Conservation (phyloP, 345 rosid species). For the Euclidium syriacum region DNA sequence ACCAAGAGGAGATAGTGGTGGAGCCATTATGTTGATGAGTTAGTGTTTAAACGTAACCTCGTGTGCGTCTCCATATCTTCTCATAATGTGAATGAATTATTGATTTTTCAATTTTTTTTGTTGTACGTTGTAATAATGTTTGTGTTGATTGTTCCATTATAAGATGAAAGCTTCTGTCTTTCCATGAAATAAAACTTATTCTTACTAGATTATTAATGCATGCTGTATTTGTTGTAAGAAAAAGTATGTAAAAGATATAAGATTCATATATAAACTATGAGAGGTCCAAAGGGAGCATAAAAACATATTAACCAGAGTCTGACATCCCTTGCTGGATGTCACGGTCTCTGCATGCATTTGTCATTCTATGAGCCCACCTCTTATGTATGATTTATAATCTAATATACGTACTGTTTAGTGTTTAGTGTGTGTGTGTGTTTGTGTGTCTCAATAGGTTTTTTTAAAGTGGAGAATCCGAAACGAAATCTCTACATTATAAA, state of each 20-base stretch:
- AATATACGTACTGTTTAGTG: too few species aligned
- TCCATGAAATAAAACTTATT: too few species aligned
- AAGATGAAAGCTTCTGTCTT: too few species aligned
- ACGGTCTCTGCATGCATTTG: slow-evolving; percentile 4
- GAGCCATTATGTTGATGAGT: slow-evolving; percentile 30
- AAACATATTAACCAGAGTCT: slow-evolving; percentile 23
- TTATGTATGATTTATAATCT: too few species aligned
- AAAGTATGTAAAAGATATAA: neutral
- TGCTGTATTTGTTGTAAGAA: too few species aligned
- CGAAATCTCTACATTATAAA: too few species aligned
- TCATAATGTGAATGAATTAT: too few species aligned
- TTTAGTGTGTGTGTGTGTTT: neutral
- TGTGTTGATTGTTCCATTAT: too few species aligned
- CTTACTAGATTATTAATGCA: too few species aligned
- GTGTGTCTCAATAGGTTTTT: too few species aligned
- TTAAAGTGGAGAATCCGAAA: too few species aligned
- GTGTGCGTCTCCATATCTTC: slow-evolving; percentile 33
- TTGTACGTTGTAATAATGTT: too few species aligned
- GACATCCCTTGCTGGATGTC: slow-evolving; percentile 24
- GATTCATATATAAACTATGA: neutral
- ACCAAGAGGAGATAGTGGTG: slow-evolving; percentile 7
- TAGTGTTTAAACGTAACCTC: slow-evolving; percentile 23
- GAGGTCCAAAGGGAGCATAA: slow-evolving; percentile 9
- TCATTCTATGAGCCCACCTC: slow-evolving; percentile 14
- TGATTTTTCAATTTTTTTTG: neutral